A percentile compares a stretch with the other conserved stretches of the same genome.
Evolutionary conservation across 2,329 filamentous ascomycete species (phyloP).

Genomic region (Hymenoscyphus linearis): DNA sequence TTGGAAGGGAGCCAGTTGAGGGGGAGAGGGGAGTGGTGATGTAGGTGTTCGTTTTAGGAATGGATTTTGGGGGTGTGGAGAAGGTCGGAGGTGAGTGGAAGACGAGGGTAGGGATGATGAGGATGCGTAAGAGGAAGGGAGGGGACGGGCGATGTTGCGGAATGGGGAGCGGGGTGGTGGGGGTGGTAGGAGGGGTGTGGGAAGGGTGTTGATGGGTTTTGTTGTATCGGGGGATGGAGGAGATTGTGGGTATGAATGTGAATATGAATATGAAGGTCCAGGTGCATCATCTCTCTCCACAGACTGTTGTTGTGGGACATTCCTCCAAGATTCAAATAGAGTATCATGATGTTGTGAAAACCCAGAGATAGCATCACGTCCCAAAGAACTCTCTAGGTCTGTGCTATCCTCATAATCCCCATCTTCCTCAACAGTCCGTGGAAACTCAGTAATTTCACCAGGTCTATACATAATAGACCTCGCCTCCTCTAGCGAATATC

Average conservation of each 20-base stretch:
- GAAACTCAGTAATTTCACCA: neutral
- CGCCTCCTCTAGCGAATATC: neutral
- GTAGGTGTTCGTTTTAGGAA: neutral
- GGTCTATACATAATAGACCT: neutral
- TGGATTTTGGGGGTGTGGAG: neutral
- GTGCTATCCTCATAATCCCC: neutral
- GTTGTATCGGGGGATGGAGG: neutral
- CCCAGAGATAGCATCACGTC: neutral
- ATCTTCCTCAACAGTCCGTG: neutral
- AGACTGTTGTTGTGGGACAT: neutral
- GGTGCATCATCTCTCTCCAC: neutral
- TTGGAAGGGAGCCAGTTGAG: too few species aligned
- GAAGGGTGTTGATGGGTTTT: neutral
- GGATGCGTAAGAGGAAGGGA: neutral
- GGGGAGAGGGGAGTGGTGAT: too few species aligned
- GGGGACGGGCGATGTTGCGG: neutral
- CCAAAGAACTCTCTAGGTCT: neutral
- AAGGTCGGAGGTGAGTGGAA: neutral
- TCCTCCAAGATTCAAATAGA: neutral
- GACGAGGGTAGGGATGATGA: neutral
- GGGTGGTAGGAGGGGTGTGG: neutral
- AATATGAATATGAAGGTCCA: neutral
- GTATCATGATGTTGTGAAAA: neutral
- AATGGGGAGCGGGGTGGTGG: neutral
- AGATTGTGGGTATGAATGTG: neutral